Evolutionary conservation across 75 land plant species (phyloP).

Genomic region (Cupressus sempervirens): DNA sequence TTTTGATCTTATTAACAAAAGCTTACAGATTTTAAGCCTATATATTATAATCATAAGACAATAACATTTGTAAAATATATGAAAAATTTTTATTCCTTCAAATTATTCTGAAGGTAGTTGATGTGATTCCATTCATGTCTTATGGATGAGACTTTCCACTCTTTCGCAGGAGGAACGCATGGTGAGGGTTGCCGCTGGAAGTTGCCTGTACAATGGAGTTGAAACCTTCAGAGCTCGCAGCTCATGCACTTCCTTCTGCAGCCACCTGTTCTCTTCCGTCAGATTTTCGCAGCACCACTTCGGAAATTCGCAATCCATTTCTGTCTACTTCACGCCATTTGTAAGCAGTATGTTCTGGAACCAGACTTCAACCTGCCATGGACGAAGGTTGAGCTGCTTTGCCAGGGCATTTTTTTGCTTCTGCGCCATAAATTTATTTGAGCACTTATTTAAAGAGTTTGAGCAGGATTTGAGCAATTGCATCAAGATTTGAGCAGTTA

Average conservation of each 20-base stretch:
- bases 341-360: slow-evolving; percentile 36
- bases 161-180: too few relatives aligned
- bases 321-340: slow-evolving; percentile 53
- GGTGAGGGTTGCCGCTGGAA: slow-evolving; percentile 33
- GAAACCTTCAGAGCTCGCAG: slow-evolving; percentile 57
- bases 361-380: slow-evolving; percentile 63
- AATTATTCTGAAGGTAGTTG: too few relatives aligned
- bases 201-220: slow-evolving; percentile 23
- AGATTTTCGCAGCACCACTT: slow-evolving; percentile 86
- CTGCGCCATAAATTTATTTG: slow-evolving; percentile 12
- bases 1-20: too few relatives aligned
- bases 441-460: too few relatives aligned
- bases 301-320: slow-evolving; percentile 85
- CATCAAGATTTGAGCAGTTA: too few relatives aligned
- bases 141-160: too few relatives aligned
- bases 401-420: slow-evolving; percentile 54
- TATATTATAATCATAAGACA: too few relatives aligned
- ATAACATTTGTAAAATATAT: too few relatives aligned
- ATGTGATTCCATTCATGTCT: too few relatives aligned
- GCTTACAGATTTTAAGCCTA: too few relatives aligned
- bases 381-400: slow-evolving; percentile 52
- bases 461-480: too few relatives aligned
- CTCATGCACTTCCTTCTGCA: slow-evolving; percentile 86
- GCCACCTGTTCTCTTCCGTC: slow-evolving; percentile 78
- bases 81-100: slow-evolving; percentile 39